Percentiles rank a stretch among this genome's conserved stretches.
phyloP scores from a whole-genome alignment of 2,329 filamentous ascomycete genomes.

The Aspergillus aculeatus region DNA sequence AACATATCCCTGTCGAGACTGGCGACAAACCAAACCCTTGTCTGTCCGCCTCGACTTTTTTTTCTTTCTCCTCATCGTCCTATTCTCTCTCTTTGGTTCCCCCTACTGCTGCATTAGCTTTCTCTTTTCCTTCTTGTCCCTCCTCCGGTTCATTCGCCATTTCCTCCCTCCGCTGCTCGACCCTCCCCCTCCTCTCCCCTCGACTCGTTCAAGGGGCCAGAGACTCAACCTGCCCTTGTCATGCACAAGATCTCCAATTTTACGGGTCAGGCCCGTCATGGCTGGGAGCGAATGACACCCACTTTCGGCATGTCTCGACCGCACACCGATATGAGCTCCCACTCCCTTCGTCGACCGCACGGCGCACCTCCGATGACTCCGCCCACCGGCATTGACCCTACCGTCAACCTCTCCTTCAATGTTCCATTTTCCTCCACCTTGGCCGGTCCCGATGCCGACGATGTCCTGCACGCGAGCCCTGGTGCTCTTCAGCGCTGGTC shows the following conservation, averaged over 20 bases:
- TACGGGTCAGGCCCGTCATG: constrained; percentile 64
- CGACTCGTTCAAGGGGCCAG: constrained; percentile 36
- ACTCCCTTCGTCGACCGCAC: constrained; percentile 57
- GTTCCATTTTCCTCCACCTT: constrained; percentile 93
- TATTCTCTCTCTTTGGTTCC: constrained; percentile 9
- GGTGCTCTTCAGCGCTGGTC: constrained; percentile 91
- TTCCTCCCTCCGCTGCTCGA: constrained; percentile 19
- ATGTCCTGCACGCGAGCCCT: constrained; percentile 87
- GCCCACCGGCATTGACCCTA: constrained; percentile 69
- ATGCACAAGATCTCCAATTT: constrained; percentile 71
- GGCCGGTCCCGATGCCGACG: constrained; percentile 86
- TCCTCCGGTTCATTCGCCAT: constrained; percentile 17
- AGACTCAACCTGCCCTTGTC: constrained; percentile 30
- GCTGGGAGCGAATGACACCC: constrained; percentile 67
- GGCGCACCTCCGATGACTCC: constrained; percentile 56
- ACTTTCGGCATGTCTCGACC: constrained; percentile 63
- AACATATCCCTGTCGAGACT: constrained; percentile 35
- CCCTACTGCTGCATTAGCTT: constrained; percentile 10
- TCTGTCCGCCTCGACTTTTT: constrained; percentile 12
- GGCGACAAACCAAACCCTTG: constrained; percentile 18
- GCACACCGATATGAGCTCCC: constrained; percentile 55
- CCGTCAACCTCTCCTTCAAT: constrained; percentile 94
- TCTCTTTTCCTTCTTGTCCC: constrained; percentile 8
- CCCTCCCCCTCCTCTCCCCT: constrained; percentile 35
- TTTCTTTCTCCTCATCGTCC: constrained; percentile 15